Conservation (phyloP, 768 basidiomycete species). For the Boletus tylopilopsis region DNA sequence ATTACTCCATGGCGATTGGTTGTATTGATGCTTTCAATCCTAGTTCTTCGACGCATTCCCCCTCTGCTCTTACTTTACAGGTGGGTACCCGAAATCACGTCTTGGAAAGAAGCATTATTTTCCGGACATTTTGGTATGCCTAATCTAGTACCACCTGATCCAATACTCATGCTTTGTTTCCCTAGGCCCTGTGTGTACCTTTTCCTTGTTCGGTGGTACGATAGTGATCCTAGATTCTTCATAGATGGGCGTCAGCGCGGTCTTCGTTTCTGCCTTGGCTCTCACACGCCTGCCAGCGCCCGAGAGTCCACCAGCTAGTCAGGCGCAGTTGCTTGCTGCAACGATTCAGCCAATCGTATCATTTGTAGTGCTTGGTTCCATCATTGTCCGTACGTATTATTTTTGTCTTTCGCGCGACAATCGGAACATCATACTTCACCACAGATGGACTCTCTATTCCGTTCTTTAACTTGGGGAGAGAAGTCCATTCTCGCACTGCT, state of each 20-base stretch:
- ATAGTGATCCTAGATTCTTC: not conserved
- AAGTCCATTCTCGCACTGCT: constrained; percentile 42
- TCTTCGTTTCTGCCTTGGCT: constrained; percentile 83
- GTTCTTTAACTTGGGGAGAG: constrained; percentile 54
- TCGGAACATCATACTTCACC: not conserved
- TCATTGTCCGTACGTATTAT: constrained; percentile 66
- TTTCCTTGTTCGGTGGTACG: not conserved
- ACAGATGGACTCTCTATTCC: constrained; percentile 69
- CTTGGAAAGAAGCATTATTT: constrained; percentile 86
- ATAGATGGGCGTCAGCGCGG: constrained; percentile 88
- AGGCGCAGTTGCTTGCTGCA: constrained; percentile 70
- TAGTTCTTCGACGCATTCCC: constrained; percentile 79
- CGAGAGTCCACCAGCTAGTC: constrained; percentile 54
- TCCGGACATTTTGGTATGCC: constrained; percentile 81
- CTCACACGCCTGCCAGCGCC: constrained; percentile 57
- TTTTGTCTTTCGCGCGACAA: not conserved
- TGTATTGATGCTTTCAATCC: constrained; percentile 60
- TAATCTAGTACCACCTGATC: not conserved
- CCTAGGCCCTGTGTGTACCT: constrained; percentile 49
- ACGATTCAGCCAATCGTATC: constrained; percentile 79
- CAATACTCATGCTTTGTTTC: constrained; percentile 1
- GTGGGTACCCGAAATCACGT: constrained; percentile 83
- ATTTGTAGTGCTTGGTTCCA: constrained; percentile 84
- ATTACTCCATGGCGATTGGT: constrained; percentile 70
- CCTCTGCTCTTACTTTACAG: constrained; percentile 70